Evolutionary conservation across 768 basidiomycete species (phyloP).

Genomic region (Podaxis sp.): DNA sequence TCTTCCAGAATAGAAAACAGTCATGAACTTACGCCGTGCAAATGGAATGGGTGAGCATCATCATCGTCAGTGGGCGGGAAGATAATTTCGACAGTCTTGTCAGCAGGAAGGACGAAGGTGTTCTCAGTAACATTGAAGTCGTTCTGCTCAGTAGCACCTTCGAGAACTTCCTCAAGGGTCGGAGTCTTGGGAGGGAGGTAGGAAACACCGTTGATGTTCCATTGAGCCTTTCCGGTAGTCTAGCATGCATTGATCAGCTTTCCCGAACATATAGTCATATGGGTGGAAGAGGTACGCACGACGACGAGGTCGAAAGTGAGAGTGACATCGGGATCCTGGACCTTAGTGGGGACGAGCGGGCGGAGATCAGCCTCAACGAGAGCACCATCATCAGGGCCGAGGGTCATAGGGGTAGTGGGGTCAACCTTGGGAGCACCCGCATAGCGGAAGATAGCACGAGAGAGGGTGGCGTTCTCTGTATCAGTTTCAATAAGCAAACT

Average conservation of each 20-base stretch:
- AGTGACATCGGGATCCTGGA: conserved; percentile 19
- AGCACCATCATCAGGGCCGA: conserved; percentile 22
- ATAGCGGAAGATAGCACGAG: conserved; percentile 39
- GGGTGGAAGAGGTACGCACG: conserved; percentile 15
- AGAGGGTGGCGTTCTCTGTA: conserved; percentile 19
- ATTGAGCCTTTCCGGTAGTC: conserved; percentile 22
- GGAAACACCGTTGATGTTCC: conserved; percentile 33
- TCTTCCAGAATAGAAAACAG: too few species aligned
- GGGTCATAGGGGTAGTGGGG: conserved; percentile 28
- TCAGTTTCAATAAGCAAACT: too few species aligned
- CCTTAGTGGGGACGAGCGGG: conserved; percentile 26
- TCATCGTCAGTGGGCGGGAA: conserved; percentile 27
- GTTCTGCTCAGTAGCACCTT: conserved; percentile 18
- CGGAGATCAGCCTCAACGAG: conserved; percentile 38
- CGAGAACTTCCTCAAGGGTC: conserved; percentile 29
- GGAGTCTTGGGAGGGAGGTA: conserved; percentile 27
- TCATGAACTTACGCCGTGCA: conserved; percentile 17
- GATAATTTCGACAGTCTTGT: conserved; percentile 26
- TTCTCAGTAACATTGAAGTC: conserved; percentile 29
- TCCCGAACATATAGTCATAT: conserved; percentile 9
- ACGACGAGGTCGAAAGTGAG: conserved; percentile 33
- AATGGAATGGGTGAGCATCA: conserved; percentile 18
- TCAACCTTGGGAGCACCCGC: conserved; percentile 32
- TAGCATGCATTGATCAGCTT: neutral
- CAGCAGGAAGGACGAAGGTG: conserved; percentile 26